A percentile compares a stretch with the other conserved stretches of the same genome.
These are phyloP conservation scores for Mycena sanguinolenta DNA, from an alignment of 768 basidiomycete genomes.

Conservation along the genomic window DNA sequence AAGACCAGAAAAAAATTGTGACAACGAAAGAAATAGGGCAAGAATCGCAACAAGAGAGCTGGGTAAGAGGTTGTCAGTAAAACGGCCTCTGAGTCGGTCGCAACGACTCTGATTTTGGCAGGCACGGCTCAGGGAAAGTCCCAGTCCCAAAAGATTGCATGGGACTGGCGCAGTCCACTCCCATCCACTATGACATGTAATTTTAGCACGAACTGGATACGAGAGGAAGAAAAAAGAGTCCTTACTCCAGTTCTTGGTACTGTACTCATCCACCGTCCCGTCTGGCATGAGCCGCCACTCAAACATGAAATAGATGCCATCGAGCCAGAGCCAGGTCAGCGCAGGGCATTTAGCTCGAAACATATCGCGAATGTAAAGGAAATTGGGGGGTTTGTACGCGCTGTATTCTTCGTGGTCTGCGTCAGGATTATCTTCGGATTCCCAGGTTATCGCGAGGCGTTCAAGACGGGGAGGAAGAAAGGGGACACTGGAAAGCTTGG, in stretches of 20 bases:
- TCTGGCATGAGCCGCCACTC: not conserved
- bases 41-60: too few species aligned
- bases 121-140: too few species aligned
- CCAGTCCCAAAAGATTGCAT: too few species aligned
- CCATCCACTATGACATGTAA: too few species aligned
- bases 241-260: not conserved
- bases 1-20: too few species aligned
- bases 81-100: too few species aligned
- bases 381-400: not conserved
- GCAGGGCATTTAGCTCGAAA: not conserved
- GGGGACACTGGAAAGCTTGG: not conserved
- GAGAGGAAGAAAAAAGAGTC: not conserved
- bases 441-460: slow-evolving; percentile 1
- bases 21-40: too few species aligned
- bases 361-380: not conserved
- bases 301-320: too few species aligned
- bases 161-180: too few species aligned
- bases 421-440: not conserved
- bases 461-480: not conserved
- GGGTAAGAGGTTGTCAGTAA: too few species aligned
- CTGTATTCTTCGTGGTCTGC: not conserved
- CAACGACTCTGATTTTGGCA: too few species aligned
- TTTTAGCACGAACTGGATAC: too few species aligned
- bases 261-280: not conserved
- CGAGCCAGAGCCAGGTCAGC: not conserved